These are phyloP conservation scores for Alternaria ventricosa DNA, from an alignment of 2,329 filamentous ascomycete species.

Conservation along the genomic window DNA sequence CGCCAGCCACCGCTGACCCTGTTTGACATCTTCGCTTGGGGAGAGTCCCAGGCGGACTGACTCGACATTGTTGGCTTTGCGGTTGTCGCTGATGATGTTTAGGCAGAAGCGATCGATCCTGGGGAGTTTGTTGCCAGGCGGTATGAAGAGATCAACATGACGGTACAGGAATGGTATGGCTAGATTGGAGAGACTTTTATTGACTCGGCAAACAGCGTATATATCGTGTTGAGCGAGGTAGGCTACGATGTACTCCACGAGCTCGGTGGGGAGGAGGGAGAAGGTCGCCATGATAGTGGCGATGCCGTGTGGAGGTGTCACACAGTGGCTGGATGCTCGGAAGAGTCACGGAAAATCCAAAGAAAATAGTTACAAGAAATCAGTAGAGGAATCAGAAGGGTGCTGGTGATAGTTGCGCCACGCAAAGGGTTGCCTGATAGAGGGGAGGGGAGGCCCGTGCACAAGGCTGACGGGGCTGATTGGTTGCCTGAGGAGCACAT, in stretches of 20 bases:
- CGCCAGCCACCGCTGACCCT: slow-evolving; percentile 26
- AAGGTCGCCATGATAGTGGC: slow-evolving; percentile 25
- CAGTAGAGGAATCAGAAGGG: neutral
- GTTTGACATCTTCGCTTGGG: slow-evolving; percentile 12
- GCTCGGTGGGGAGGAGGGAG: slow-evolving; percentile 28
- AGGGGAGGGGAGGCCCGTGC: slow-evolving; percentile 3
- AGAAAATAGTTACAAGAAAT: neutral
- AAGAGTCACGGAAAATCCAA: neutral
- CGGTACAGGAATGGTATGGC: slow-evolving; percentile 29
- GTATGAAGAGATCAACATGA: slow-evolving; percentile 31
- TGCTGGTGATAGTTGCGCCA: neutral
- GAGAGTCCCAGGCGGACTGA: slow-evolving; percentile 29
- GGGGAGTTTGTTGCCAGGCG: slow-evolving; percentile 21
- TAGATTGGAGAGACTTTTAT: slow-evolving; percentile 18
- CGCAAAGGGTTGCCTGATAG: slow-evolving; percentile 1
- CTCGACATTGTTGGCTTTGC: slow-evolving; percentile 25
- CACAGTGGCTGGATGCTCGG: fast-evolving
- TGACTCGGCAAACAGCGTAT: slow-evolving; percentile 19
- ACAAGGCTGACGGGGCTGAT: neutral
- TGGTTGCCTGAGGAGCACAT: neutral
- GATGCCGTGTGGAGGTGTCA: neutral
- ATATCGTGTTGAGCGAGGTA: slow-evolving; percentile 27
- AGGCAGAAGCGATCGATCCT: slow-evolving; percentile 36
- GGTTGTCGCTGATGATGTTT: slow-evolving; percentile 22
- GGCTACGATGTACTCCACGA: slow-evolving; percentile 31